Conservation (phyloP, 2,329 filamentous ascomycete species). For the Colletotrichum horii region DNA sequence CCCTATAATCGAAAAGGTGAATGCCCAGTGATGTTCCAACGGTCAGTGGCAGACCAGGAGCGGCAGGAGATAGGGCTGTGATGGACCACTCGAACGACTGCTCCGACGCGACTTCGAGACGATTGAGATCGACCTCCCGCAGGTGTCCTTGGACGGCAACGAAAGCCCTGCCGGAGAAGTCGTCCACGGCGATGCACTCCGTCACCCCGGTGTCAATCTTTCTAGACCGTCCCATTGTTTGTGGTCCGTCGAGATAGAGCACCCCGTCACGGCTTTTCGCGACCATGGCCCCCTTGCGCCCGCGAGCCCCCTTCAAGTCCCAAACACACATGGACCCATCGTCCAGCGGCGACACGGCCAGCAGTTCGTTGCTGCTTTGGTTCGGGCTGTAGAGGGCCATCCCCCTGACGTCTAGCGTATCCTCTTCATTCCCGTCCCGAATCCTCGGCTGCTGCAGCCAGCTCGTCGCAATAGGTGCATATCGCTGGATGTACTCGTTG, state of each 20-base stretch:
- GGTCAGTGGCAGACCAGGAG: slow-evolving; percentile 73
- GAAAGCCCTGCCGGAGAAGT: slow-evolving; percentile 69
- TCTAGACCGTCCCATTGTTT: slow-evolving; percentile 56
- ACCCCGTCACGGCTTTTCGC: slow-evolving; percentile 71
- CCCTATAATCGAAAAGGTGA: slow-evolving; percentile 81
- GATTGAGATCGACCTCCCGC: slow-evolving; percentile 81
- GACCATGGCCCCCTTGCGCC: slow-evolving; percentile 65
- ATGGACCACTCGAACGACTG: slow-evolving; percentile 82
- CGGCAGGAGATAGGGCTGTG: slow-evolving; percentile 77
- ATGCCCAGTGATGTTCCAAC: slow-evolving; percentile 83
- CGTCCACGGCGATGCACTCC: slow-evolving; percentile 85
- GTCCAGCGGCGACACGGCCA: slow-evolving; percentile 79
- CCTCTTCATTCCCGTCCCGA: slow-evolving; percentile 43
- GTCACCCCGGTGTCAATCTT: slow-evolving; percentile 76
- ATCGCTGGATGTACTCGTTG: slow-evolving; percentile 83
- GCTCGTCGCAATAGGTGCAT: slow-evolving; percentile 74
- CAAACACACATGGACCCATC: slow-evolving; percentile 89
- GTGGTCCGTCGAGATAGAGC: slow-evolving; percentile 62
- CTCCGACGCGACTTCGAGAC: slow-evolving; percentile 70
- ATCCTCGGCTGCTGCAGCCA: slow-evolving; percentile 75
- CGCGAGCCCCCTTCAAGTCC: slow-evolving; percentile 69
- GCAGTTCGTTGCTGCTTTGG: slow-evolving; percentile 38
- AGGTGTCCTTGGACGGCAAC: slow-evolving; percentile 80
- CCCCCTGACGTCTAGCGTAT: slow-evolving; percentile 72
- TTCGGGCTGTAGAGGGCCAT: slow-evolving; percentile 68